phyloP scores from a whole-genome alignment of 331 rosid genomes.

The Quercus lobata region DNA sequence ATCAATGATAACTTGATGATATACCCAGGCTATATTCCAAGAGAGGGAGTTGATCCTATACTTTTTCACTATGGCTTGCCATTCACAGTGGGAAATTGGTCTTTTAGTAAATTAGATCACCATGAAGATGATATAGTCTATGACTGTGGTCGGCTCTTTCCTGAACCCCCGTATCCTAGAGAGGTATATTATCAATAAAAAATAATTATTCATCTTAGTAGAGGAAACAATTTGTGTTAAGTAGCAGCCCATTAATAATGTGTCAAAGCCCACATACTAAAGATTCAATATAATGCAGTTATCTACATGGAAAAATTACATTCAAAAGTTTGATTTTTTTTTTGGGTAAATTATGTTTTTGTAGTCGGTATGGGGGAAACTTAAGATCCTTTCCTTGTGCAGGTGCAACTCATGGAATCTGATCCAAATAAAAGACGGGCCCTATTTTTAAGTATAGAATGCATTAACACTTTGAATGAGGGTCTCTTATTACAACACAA shows the following conservation, averaged over 20 bases:
- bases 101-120: slow-evolving; percentile 73
- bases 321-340: neutral
- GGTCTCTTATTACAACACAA: slow-evolving; percentile 82
- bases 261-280: neutral
- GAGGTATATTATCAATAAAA: slow-evolving; percentile 54
- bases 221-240: neutral
- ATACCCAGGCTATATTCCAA: slow-evolving; percentile 89
- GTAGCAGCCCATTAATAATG: neutral
- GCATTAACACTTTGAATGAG: slow-evolving; percentile 78
- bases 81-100: slow-evolving; percentile 89
- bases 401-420: slow-evolving; percentile 64
- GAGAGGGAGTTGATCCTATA: slow-evolving; percentile 72
- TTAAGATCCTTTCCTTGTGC: slow-evolving; percentile 23
- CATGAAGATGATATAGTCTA: slow-evolving; percentile 79
- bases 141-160: slow-evolving; percentile 72
- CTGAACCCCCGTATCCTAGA: slow-evolving; percentile 93
- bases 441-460: slow-evolving; percentile 68
- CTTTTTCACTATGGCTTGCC: slow-evolving; percentile 96
- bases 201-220: neutral
- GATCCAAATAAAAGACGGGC: slow-evolving; percentile 56
- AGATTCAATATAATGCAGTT: slow-evolving; percentile 9
- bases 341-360: neutral
- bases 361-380: slow-evolving; percentile 3
- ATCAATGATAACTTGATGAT: slow-evolving; percentile 95
- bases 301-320: neutral